Base-by-base conservation (phyloP, 2,329 filamentous ascomycete genomes). In the Dactylellina cionopaga region DNA sequence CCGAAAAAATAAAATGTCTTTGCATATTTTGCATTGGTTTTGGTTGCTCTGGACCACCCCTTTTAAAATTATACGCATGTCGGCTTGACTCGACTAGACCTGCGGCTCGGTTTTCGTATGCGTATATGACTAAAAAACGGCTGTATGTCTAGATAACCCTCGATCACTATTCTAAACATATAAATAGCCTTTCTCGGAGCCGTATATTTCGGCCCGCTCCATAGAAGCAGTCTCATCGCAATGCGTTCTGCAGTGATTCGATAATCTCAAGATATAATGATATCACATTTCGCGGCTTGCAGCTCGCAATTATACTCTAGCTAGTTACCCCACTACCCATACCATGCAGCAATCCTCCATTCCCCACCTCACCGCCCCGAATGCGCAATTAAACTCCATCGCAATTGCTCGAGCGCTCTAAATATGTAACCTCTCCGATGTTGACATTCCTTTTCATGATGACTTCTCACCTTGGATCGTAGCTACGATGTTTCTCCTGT, bases 401-500 rank as follows among this genome's bases (percentile, higher is more conserved):
- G 33, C 29, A 43, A 19, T 41, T n/a, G n/a, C n/a, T n/a, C n/a
- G n/a, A n/a, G n/a, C n/a, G n/a, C n/a, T n/a, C n/a, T n/a, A n/a
- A n/a, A n/a, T n/a, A n/a, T n/a, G n/a, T n/a, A n/a, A n/a, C n/a
- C n/a, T n/a, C n/a, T n/a, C n/a, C n/a, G n/a, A n/a, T n/a, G n/a
- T n/a, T n/a, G n/a, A n/a, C n/a, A n/a, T n/a, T n/a, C n/a, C n/a
- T n/a, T n/a, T n/a, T n/a, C 39, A 56, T 3, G 62, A 56, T 22
- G 27, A 49, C 82, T 86, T 88, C 83, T 97, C 91, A 43, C 94
- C 95, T 81, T 98, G 93, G 74, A 98, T 96, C 1, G 95, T 98
- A 59, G 94, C 94, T 74, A 99, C 89, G 10, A 98, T 86, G 79
- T 88, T 90, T 78, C 95, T 86, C 75, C 87, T 84, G 81, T 97